phyloP scores from a whole-genome alignment of 2,329 filamentous ascomycete species.

The Dendryphion nanum region DNA sequence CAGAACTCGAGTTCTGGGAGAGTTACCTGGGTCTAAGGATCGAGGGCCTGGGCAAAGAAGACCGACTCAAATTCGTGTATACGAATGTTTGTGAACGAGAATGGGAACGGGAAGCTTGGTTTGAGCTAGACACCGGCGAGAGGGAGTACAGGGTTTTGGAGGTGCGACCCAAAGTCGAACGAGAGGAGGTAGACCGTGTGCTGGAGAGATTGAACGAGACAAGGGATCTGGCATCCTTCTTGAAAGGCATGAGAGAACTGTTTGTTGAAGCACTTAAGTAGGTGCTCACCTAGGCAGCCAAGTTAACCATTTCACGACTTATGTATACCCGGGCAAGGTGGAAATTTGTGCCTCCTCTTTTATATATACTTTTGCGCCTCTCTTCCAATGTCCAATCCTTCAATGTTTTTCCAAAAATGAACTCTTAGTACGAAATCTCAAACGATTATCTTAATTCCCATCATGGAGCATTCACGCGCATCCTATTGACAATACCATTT shows the following conservation, averaged over 20 bases:
- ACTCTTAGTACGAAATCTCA: too few species aligned
- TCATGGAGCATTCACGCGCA: too few species aligned
- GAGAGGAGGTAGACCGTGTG: constrained; percentile 73
- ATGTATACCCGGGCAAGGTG: too few species aligned
- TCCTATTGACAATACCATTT: too few species aligned
- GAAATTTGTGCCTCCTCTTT: too few species aligned
- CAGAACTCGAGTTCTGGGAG: constrained; percentile 95
- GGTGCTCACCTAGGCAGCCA: too few species aligned
- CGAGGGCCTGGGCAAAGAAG: constrained; percentile 80
- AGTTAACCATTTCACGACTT: too few species aligned
- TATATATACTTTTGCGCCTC: too few species aligned
- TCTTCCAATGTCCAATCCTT: too few species aligned
- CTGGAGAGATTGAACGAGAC: constrained; percentile 79
- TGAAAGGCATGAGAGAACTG: constrained; percentile 80
- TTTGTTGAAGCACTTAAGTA: constrained; percentile 61
- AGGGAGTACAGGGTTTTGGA: constrained; percentile 83
- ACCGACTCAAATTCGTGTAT: constrained; percentile 87
- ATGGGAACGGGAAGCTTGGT: constrained; percentile 88
- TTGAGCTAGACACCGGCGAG: constrained; percentile 79
- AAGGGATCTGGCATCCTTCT: constrained; percentile 66
- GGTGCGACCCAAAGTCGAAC: constrained; percentile 77
- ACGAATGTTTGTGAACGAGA: constrained; percentile 82
- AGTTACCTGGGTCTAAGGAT: constrained; percentile 84
- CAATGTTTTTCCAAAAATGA: too few species aligned
- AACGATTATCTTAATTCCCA: too few species aligned